Base-by-base conservation (phyloP, 371 early-diverging fungal species). In the Umbelopsis sp. region DNA sequence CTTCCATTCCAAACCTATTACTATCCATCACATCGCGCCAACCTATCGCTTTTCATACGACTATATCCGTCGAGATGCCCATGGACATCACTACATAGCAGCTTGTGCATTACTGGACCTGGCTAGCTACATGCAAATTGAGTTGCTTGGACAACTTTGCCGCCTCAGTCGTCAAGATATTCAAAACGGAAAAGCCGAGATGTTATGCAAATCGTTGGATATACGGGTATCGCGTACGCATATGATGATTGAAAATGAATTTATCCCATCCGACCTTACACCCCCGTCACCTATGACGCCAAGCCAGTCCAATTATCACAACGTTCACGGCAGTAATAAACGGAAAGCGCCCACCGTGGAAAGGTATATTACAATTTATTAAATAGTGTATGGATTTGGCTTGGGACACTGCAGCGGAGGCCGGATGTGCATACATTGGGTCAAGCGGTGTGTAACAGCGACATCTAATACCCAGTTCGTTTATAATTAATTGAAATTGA, bases 201-300 rank as follows among this genome's bases (percentile, higher is more conserved):
- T 24, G 29, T 32, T 57, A 35, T 57, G 57, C n/a, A 57, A 57
- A 57, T 57, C 57, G 3, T n/a, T 57, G 18, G 57, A 57, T 35
- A 35, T 57, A 35, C 57, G 35, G 14, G 35, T 18, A 2, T 25
- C 35, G 7, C 35, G 57, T 18, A 35, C 57, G 14, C 35, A 57
- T n/a, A 57, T 57, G 57, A 57, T 57, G 57, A 57, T 57, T 35
- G 57, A 57, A 35, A 24, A 57, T 4, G 57, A 57, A 57, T 57
- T 57, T 35, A 57, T n/a, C 12, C 57, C 57, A 8, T 35, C 32
- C n/a, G 57, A 57, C 35, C 14, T 35, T 29, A 57, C 57, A 37
- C 57, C 57, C 22, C 57, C 57, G 10, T 57, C 57, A 35, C 57
- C 57, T 16, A 57, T 57, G 57, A 57, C 57, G 35, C 57, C 57